Conservation (phyloP, 306 rosid genomes). For the Nissolia schottii region DNA sequence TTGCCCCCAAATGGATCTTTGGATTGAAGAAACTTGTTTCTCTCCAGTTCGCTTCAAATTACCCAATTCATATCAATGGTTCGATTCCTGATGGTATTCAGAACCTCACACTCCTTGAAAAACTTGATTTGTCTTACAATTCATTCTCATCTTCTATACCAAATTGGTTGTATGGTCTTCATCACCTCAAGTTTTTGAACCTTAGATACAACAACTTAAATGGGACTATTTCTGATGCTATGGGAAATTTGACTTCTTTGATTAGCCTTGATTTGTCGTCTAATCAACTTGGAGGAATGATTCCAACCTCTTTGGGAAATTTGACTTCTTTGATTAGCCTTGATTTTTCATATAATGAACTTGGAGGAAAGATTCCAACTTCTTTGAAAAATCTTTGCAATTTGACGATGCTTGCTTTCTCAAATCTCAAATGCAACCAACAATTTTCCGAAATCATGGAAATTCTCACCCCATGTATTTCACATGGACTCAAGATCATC, state of each 20-base stretch:
- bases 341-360: no score
- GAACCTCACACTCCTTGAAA: slow-evolving; percentile 8
- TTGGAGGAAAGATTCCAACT: no score
- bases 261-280: background rate
- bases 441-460: no score
- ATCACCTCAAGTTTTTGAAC: background rate
- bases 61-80: no score
- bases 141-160: background rate
- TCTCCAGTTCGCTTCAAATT: no score
- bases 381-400: background rate
- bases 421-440: no score
- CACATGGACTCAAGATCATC: no score
- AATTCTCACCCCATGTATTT: no score
- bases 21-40: background rate
- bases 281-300: background rate
- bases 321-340: no score
- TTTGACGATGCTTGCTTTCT: no score
- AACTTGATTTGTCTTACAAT: background rate
- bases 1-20: background rate
- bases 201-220: background rate
- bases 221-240: background rate
- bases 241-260: background rate
- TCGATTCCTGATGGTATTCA: slow-evolving; percentile 1
- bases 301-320: background rate
- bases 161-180: background rate